Evolutionary conservation across 768 basidiomycete species (phyloP), one percentile per base, ranked within the genome.

Genomic region (Termitomyces sp.): DNA sequence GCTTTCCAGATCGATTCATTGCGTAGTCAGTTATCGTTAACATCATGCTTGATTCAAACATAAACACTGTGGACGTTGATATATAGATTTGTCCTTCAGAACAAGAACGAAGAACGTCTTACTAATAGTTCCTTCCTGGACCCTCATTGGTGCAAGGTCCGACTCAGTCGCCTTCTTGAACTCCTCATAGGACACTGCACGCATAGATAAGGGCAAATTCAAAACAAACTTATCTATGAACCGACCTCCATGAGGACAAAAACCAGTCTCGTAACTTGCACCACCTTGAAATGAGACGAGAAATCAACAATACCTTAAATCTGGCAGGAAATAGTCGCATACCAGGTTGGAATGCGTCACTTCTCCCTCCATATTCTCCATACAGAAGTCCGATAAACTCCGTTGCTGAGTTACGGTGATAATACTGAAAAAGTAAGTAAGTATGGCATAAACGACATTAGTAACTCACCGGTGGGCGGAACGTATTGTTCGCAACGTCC

Each of bases 361-460:
- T 81, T 26, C 85, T 75, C 6, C 85, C 86, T 29, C 80, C 84
- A 65, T 87, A 87, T 1, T 70, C 72, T n/a, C 85, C 85, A 60
- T 82, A 82, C 36, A 87, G 66, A 33, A 86, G 70, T 1, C 84
- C 86, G 80, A 87, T 82, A 60, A 87, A 81, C 68, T 87, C 86
- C 1, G 79, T 81, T 0, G 82, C 72, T 24, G 78, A 74, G 65
- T 88, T 88, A 12, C 85, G 75, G 68, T 87, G 85, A 65, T 84
- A 85, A 65, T 83, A 88, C 80, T 84, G 33, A 28, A 13, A 9
- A 15, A 49, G 8, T 42, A 16, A 56, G 42, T 49, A 33, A 8
- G 20, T 15, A 12, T 12, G 34, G 18, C 45, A 44, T 54, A 34
- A 60, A 57, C 12, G 42, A 45, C 5, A 13, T 2, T 26, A 29